Conservation (phyloP, 768 basidiomycete species). For the Podaxis sp. region DNA sequence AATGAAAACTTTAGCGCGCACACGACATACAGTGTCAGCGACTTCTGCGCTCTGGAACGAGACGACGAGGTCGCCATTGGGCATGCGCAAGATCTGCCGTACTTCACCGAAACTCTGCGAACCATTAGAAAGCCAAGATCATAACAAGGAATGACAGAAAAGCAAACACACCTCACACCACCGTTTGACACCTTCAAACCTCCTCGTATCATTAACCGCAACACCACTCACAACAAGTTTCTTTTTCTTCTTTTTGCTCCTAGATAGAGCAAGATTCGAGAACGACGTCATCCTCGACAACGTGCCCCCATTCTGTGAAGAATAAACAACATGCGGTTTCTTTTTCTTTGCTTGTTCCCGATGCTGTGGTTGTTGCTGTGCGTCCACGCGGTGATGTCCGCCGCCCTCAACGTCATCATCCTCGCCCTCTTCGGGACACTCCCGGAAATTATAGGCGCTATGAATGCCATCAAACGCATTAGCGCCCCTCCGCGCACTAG, state of each 20-base stretch:
- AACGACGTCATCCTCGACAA: slow-evolving; percentile 26
- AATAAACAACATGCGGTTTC: slow-evolving; percentile 36
- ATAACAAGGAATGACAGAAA: background rate
- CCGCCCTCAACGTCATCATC: background rate
- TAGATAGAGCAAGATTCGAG: background rate
- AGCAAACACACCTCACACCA: slow-evolving; percentile 69
- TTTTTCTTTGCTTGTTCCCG: slow-evolving; percentile 11
- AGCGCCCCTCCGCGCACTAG: background rate
- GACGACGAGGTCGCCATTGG: slow-evolving; percentile 77
- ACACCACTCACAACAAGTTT: slow-evolving; percentile 73
- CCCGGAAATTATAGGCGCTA: background rate
- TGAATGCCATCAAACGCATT: slow-evolving; percentile 6
- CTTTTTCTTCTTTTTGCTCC: slow-evolving; percentile 53
- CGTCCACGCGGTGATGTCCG: background rate
- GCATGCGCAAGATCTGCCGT: slow-evolving; percentile 67
- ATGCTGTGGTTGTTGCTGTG: background rate
- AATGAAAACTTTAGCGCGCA: slow-evolving; percentile 74
- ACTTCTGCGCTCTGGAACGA: slow-evolving; percentile 75
- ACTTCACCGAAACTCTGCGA: slow-evolving; percentile 72
- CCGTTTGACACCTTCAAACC: slow-evolving; percentile 63
- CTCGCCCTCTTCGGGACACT: background rate
- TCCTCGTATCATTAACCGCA: slow-evolving; percentile 52
- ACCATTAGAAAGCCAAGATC: background rate
- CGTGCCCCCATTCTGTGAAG: slow-evolving; percentile 24
- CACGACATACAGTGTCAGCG: slow-evolving; percentile 78